Conservation (phyloP, 1,139 yeast genomes). For the Yamadazyma spencermartinsiae region DNA sequence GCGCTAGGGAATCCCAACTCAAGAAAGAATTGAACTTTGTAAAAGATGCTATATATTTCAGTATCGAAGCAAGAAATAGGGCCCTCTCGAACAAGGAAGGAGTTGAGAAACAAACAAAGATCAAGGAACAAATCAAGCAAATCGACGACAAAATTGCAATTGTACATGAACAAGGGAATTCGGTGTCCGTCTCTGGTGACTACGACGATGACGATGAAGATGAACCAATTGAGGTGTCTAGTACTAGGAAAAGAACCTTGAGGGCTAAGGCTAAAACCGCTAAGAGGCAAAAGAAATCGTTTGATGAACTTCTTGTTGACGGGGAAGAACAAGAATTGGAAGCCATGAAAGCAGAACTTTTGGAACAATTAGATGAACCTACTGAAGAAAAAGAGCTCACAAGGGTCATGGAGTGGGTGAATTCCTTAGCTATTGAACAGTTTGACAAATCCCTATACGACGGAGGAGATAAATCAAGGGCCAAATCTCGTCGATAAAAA, state of each 20-base stretch:
- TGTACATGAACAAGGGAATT: no score
- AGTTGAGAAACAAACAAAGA: conserved; percentile 42
- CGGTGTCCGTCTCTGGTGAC: no score
- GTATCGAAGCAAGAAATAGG: conserved; percentile 61
- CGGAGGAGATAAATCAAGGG: conserved; percentile 46
- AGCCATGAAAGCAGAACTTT: conserved; percentile 34
- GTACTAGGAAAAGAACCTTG: conserved; percentile 19
- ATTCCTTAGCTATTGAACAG: conserved; percentile 53
- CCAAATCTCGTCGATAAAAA: conserved; percentile 12
- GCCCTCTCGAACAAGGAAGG: conserved; percentile 45
- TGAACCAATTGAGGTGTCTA: conserved; percentile 14
- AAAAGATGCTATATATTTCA: conserved; percentile 53
- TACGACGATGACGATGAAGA: conserved; percentile 21
- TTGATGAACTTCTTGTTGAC: conserved; percentile 28
- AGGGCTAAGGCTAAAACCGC: conserved; percentile 14
- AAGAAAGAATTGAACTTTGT: conserved; percentile 60
- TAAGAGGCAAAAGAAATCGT: conserved; percentile 23
- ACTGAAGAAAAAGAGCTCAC: conserved; percentile 40
- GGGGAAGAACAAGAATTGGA: conserved; percentile 24
- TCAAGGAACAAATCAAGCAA: conserved; percentile 39
- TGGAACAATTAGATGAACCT: conserved; percentile 28
- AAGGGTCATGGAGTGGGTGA: conserved; percentile 62
- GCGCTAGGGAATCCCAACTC: conserved; percentile 69
- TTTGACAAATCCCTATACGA: conserved; percentile 57
- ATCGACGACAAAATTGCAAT: conserved; percentile 17